These are phyloP conservation scores for Entomortierella lignicola DNA, from an alignment of 192 early-diverging fungal genomes.

Conservation along the genomic window DNA sequence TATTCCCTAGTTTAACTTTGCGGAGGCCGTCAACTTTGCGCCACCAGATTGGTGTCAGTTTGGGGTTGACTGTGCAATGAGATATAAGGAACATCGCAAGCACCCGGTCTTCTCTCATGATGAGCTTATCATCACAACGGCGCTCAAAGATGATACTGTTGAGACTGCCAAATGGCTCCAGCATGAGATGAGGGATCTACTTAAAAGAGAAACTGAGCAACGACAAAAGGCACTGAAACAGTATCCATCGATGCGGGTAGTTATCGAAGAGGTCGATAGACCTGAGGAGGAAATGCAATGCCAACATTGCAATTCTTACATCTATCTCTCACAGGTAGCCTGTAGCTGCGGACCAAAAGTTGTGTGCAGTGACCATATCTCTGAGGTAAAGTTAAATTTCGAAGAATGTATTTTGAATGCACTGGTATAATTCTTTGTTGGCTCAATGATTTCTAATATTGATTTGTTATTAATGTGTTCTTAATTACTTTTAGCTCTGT, in stretches of 20 bases:
- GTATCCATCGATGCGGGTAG: constrained; percentile 53
- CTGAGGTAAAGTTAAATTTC: constrained; percentile 38
- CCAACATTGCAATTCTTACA: constrained; percentile 74
- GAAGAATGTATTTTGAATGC: too few relatives aligned
- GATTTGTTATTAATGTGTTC: not conserved
- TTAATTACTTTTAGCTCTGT: constrained; percentile 41
- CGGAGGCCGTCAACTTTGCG: constrained; percentile 98
- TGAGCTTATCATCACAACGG: constrained; percentile 80
- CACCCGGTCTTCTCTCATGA: constrained; percentile 97
- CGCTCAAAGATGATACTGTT: constrained; percentile 47
- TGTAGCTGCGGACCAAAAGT: constrained; percentile 73
- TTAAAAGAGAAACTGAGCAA: constrained; percentile 64
- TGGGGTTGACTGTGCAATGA: constrained; percentile 81
- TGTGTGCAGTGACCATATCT: constrained; percentile 71
- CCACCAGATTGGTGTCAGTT: constrained; percentile 89
- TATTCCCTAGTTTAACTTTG: constrained; percentile 81
- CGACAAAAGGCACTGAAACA: constrained; percentile 53
- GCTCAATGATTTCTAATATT: not conserved
- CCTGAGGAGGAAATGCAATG: constrained; percentile 75
- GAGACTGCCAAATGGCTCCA: constrained; percentile 61
- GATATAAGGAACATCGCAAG: constrained; percentile 83
- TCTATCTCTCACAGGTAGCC: constrained; percentile 74
- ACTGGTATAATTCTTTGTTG: too few relatives aligned
- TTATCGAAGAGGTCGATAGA: constrained; percentile 57
- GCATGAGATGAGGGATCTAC: constrained; percentile 60